Evolutionary conservation across 1,284 basidiomycete species (phyloP).

Genomic region (Apiotrichum siamense): DNA sequence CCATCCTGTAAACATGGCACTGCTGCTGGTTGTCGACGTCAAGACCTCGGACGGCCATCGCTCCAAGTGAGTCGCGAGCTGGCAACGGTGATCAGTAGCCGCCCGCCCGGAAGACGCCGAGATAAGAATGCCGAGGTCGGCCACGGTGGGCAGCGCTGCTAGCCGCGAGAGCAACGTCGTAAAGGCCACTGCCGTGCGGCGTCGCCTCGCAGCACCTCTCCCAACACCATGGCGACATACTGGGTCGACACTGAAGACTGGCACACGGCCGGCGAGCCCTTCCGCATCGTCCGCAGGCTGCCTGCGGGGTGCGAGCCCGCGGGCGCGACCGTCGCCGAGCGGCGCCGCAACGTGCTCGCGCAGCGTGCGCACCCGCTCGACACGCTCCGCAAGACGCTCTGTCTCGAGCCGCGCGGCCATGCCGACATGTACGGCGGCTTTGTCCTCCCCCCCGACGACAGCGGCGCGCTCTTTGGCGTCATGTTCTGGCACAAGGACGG

Average conservation of each 20-base stretch:
- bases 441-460: conserved; percentile 40
- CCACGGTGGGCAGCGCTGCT: no score
- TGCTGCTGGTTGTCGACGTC: no score
- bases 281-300: conserved; percentile 19
- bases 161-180: no score
- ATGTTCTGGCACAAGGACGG: conserved; percentile 54
- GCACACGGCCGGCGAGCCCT: conserved; percentile 28
- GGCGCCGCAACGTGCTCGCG: conserved; percentile 6
- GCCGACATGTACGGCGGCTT: conserved; percentile 53
- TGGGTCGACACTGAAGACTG: conserved; percentile 22
- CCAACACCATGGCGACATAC: conserved; percentile 1
- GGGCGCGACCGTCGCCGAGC: conserved; percentile 6
- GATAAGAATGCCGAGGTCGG: no score
- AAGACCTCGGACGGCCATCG: no score
- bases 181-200: no score
- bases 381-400: conserved; percentile 14
- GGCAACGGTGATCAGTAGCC: no score
- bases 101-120: no score
- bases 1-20: no score
- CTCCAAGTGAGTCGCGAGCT: no score
- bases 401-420: conserved; percentile 50
- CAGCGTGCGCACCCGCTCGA: conserved; percentile 16
- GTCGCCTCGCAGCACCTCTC: no score
- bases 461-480: conserved; percentile 50
- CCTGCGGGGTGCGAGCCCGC: conserved; percentile 1